A percentile compares a stretch with the other conserved stretches of the same genome.
These are phyloP conservation scores for Camelina hispida DNA, from an alignment of 345 rosid species.

Conservation along the genomic window DNA sequence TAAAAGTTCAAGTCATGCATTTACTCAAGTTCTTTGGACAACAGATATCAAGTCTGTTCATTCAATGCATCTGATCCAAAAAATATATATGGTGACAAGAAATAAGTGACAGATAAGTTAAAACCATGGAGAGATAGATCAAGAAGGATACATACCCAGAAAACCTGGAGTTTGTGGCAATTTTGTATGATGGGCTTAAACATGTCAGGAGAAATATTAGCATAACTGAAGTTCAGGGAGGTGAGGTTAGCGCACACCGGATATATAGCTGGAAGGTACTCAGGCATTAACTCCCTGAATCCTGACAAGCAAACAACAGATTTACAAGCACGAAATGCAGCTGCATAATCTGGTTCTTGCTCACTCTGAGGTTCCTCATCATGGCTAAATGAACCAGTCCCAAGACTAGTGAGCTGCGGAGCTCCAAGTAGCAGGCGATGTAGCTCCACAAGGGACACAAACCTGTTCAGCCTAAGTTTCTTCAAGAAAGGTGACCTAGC, in stretches of 20 bases:
- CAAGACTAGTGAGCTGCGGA: conserved; percentile 82
- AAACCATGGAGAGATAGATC: conserved; percentile 8
- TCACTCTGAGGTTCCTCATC: conserved; percentile 51
- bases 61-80: neutral
- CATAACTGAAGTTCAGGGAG: conserved; percentile 87
- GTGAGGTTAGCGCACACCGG: conserved; percentile 82
- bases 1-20: conserved; percentile 34
- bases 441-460: conserved; percentile 65
- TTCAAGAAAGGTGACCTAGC: conserved; percentile 67
- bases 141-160: conserved; percentile 67
- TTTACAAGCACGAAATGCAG: conserved; percentile 75
- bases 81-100: neutral
- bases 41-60: neutral
- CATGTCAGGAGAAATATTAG: conserved; percentile 74
- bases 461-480: conserved; percentile 68
- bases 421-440: conserved; percentile 60
- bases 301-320: conserved; percentile 83
- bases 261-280: conserved; percentile 68
- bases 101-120: conserved; percentile 1
- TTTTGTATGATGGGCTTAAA: conserved; percentile 70
- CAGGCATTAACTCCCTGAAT: conserved; percentile 67
- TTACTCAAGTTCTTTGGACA: conserved; percentile 11
- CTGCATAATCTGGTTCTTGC: conserved; percentile 58
- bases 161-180: conserved; percentile 75
- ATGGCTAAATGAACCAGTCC: conserved; percentile 77